Conservation (phyloP, 164 flowering plant genomes). For the Aristolochia californica region DNA sequence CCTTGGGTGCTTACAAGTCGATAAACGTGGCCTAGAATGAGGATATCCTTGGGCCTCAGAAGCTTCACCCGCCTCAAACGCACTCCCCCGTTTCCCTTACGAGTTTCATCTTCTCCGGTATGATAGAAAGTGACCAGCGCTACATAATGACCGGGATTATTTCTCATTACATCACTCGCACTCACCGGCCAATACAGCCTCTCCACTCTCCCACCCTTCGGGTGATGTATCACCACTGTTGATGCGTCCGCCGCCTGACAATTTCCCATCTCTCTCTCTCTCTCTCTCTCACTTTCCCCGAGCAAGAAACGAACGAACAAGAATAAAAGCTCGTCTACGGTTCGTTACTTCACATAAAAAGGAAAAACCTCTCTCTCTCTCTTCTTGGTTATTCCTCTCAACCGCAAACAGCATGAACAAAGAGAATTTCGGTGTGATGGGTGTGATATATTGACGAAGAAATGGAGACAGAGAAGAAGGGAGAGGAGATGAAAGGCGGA, state of each 20-base stretch:
- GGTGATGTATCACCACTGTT: slow-evolving; percentile 64
- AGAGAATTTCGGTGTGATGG: background rate
- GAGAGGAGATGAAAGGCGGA: background rate
- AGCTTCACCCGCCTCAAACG: slow-evolving; percentile 64
- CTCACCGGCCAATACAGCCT: slow-evolving; percentile 54
- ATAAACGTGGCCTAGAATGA: slow-evolving; percentile 75
- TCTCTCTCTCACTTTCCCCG: background rate
- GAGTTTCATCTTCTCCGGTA: slow-evolving; percentile 8
- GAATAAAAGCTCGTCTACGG: background rate
- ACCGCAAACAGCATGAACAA: too few species aligned
- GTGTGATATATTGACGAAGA: too few species aligned
- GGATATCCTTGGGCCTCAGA: slow-evolving; percentile 68
- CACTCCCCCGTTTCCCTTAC: slow-evolving; percentile 17
- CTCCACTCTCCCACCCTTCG: slow-evolving; percentile 49
- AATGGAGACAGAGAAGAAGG: background rate
- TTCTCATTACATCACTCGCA: slow-evolving; percentile 68
- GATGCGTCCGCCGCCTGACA: slow-evolving; percentile 91
- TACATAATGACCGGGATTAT: slow-evolving; percentile 77
- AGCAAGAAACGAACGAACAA: too few species aligned
- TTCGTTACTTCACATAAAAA: too few species aligned
- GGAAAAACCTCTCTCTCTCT: too few species aligned
- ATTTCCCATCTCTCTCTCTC: slow-evolving; percentile 62
- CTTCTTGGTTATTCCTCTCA: too few species aligned
- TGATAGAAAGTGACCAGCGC: slow-evolving; percentile 50
- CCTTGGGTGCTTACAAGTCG: slow-evolving; percentile 78